Evolutionary conservation across 306 rosid genomes (phyloP).

Genomic region (Quercus parvula): DNA sequence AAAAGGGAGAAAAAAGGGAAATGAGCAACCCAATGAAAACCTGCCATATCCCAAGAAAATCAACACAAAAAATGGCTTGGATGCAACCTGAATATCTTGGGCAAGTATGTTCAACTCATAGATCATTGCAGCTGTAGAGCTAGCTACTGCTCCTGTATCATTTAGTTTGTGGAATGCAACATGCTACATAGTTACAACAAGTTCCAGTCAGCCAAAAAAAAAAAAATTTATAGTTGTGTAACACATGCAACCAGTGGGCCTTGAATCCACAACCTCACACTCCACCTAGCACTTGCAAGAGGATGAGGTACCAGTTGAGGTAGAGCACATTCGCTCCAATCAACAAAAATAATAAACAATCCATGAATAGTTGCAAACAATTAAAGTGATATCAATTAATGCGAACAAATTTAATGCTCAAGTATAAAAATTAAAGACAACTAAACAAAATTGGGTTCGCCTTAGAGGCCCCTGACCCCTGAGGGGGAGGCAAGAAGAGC

Average conservation of each 20-base stretch:
- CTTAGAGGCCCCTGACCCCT: not conserved
- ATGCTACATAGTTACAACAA: constrained; percentile 42
- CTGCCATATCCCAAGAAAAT: not conserved
- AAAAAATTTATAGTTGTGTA: not conserved
- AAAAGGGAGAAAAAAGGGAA: not conserved
- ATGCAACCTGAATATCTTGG: constrained; percentile 80
- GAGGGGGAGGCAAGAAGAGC: not conserved
- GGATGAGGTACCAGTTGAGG: no score
- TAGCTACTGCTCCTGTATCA: constrained; percentile 94
- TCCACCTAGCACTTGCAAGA: no score
- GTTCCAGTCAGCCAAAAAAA: constrained; percentile 6
- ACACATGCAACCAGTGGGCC: no score
- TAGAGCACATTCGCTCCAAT: not conserved
- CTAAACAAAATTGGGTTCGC: not conserved
- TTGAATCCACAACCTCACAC: no score
- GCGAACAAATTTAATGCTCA: not conserved
- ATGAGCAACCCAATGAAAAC: constrained; percentile 16
- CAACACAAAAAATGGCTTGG: constrained; percentile 11
- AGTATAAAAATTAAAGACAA: not conserved
- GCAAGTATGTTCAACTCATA: constrained; percentile 83
- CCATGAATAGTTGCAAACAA: constrained; percentile 11
- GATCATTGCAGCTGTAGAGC: constrained; percentile 73
- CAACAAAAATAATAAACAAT: not conserved
- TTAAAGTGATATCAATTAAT: not conserved
- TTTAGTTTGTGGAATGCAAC: constrained; percentile 62